Evolutionary conservation across 1,139 yeast genomes (phyloP), one percentile per base, ranked within the genome.

Genomic region (Yamadazyma sp.): DNA sequence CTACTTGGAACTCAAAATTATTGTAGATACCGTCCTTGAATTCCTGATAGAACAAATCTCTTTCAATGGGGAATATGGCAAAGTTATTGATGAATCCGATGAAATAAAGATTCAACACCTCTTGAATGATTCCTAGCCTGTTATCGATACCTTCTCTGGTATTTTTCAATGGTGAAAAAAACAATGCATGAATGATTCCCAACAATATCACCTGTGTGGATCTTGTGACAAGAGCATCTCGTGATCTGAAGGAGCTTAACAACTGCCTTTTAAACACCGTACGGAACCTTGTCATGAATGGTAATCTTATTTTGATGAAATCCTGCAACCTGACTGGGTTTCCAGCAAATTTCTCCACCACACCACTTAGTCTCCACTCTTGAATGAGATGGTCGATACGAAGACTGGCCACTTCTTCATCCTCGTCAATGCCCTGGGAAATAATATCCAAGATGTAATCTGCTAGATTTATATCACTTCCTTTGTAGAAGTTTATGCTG

Each of bases 1-100:
- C 73, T 11, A 74, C 42, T 50, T 81, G 80, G 55, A 87, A 87
- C 6, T 88, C 83, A 4, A 72, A 53, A 6, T 80, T 74, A 0
- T 86, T 85, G 51, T 86, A 84, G 2, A 85, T 77, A 26, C 82
- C 82, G 56, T 87, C 96, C 43, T 76, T 75, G 50, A 77, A 82
- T 52, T 88, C 96, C 43, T 85, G 86, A 53, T 85, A 86, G 56
- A 87, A 87, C 35, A 83, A 77, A 45, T 82, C 75, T 46, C 90
- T 67, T 51, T 87, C 95, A 12, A 67, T 57, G 2, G 95, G 95
- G 54, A 82, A 88, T 9, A 84, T 70, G 2, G 92, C 76, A 52
- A 86, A 65, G 52, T 86, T 87, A 51, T 84, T 85, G 34, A 87
- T 69, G 71, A 87, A 79, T 1, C 96, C 96, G 36, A 82, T 81